Conservation (phyloP, 1,284 basidiomycete genomes). For the Jaminaea rosea region DNA sequence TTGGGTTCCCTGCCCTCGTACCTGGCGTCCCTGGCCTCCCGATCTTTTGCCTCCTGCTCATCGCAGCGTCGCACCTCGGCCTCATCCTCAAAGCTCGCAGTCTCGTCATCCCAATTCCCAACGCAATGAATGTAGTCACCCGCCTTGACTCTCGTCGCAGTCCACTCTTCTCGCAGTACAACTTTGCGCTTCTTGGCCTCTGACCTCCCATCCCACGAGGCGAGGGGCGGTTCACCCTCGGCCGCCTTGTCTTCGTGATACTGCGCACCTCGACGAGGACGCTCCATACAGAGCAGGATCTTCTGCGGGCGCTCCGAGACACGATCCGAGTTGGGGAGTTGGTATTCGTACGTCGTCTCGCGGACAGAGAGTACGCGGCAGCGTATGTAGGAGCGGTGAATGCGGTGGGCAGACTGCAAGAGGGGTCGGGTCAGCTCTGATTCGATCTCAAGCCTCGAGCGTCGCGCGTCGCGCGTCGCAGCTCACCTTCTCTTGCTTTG, state of each 20-base stretch:
- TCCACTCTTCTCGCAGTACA: conserved; percentile 34
- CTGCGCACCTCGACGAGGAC: conserved; percentile 11
- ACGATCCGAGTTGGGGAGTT: conserved; percentile 1
- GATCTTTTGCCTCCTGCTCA: background rate
- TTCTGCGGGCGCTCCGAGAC: conserved; percentile 12
- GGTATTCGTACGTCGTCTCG: conserved; percentile 9
- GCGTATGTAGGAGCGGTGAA: conserved; percentile 13
- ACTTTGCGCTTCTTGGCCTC: background rate
- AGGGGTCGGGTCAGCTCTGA: background rate
- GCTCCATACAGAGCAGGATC: conserved; percentile 1
- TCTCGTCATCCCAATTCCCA: conserved; percentile 19
- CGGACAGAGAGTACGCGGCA: conserved; percentile 11
- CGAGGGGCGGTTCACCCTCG: background rate
- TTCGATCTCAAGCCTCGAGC: background rate
- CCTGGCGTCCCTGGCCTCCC: conserved; percentile 1
- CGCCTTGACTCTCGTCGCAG: conserved; percentile 13
- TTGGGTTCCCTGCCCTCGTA: conserved; percentile 12
- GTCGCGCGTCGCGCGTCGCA: background rate
- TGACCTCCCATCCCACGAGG: background rate
- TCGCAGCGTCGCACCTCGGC: background rate
- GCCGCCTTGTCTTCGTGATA: conserved; percentile 5
- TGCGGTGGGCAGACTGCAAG: background rate
- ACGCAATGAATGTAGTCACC: conserved; percentile 29
- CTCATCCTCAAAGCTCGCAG: conserved; percentile 3
- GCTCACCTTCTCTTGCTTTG: background rate